Evolutionary conservation across 345 rosid species (phyloP).

Genomic region (Syzygium jambos): DNA sequence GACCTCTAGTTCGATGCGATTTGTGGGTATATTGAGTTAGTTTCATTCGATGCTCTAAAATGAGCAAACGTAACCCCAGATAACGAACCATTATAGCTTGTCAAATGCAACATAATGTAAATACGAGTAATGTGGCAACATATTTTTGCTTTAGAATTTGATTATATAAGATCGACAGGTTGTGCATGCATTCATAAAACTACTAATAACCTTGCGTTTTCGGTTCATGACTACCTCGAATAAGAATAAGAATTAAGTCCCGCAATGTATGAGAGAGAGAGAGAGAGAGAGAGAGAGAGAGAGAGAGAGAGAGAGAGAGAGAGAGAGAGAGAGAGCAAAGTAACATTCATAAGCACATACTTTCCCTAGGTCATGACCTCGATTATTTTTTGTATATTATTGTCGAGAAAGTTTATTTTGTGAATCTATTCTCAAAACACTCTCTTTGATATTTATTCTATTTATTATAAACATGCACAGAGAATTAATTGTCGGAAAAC

Average conservation of each 20-base stretch:
- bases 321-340: neutral
- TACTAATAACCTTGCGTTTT: neutral
- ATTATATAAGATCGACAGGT: neutral
- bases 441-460: neutral
- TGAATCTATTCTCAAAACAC: neutral
- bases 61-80: neutral
- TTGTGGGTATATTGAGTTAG: neutral
- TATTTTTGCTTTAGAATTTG: neutral
- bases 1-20: neutral
- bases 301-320: neutral
- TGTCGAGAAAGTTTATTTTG: neutral
- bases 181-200: neutral
- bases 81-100: neutral
- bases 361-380: neutral
- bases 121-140: neutral
- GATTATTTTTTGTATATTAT: neutral
- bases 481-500: neutral
- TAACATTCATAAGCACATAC: neutral
- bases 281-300: neutral
- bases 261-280: neutral
- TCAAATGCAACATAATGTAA: neutral
- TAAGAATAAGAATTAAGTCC: neutral
- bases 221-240: neutral
- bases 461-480: neutral
- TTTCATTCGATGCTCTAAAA: neutral